These are phyloP conservation scores for Populus hybrid DNA, from an alignment of 441 rosid species.

Conservation along the genomic window DNA sequence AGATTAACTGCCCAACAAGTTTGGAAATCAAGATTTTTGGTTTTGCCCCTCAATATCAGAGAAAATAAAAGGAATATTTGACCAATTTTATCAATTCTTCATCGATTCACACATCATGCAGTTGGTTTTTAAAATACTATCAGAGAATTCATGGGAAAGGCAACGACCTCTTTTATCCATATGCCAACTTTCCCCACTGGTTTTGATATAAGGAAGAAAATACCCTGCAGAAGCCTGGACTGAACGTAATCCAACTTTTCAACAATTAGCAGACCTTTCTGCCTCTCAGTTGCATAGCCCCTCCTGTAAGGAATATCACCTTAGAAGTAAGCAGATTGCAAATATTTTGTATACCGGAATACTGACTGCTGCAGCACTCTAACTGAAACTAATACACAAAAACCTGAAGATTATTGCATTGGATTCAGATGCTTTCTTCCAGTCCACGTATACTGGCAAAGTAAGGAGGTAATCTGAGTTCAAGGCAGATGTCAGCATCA, in stretches of 20 bases:
- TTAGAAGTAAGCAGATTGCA: conserved; percentile 10
- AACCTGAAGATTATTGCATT: conserved; percentile 92
- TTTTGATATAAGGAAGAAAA: conserved; percentile 63
- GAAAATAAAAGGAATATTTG: background rate
- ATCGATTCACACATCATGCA: background rate
- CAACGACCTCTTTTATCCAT: conserved; percentile 65
- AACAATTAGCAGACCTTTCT: conserved; percentile 79
- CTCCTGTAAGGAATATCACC: conserved; percentile 49
- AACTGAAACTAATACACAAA: background rate
- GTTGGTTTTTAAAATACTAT: conserved; percentile 1
- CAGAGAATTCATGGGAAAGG: conserved; percentile 11
- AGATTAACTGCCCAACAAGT: background rate
- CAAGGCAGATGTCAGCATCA: conserved; percentile 81
- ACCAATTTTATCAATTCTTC: background rate
- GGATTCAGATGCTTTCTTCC: conserved; percentile 87
- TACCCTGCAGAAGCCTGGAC: conserved; percentile 66
- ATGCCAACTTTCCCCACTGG: conserved; percentile 71
- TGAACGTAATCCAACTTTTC: conserved; percentile 93
- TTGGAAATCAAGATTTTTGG: background rate
- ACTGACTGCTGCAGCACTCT: conserved; percentile 2
- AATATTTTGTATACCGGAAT: background rate
- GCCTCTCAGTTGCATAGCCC: conserved; percentile 93
- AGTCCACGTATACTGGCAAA: conserved; percentile 84
- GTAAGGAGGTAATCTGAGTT: conserved; percentile 93
- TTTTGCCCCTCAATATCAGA: background rate